Base-by-base conservation (phyloP, 163 green algal species). In the Picocystis sp. region DNA sequence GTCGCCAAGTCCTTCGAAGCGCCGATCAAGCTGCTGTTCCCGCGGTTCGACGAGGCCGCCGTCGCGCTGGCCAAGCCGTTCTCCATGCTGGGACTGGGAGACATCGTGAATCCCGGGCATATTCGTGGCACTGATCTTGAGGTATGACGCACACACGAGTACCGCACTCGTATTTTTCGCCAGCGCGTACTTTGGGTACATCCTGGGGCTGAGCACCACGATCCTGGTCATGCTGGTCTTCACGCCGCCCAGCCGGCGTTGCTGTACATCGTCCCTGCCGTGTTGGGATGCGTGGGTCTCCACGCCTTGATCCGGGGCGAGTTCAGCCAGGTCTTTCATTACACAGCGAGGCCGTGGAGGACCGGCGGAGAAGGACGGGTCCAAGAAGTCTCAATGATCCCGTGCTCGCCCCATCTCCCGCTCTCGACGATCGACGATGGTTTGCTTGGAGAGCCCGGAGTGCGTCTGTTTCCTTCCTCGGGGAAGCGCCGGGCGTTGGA, bases 181-280 rank as follows among this genome's bases (percentile, higher is more conserved):
- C 22, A 66, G 64, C 22, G 73, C 79, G 3, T 91, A 95, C 55
- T 66, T 58, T 6, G 87, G 82, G 13, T 98, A 98, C 58, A 64
- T 78, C 1, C 53, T 60, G 3, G 90, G 90, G 1, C 64, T 98
- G n/a, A 63, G 58, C 5, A 68, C 79, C 11, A 98, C 90, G 2
- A 93, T 98, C 44, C 61, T 87, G 0, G 78, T 98, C n/a, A 98
- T 98, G 90, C 94, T 94, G 59, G 66, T 82, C 13, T 98, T 98
- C 74, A 93, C 50, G 82, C 83, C 11, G 87, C 84, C 2, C 89
- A 98, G 67, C 90, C 90, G 3, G 90, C 90, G 0, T 71, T 98
- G 53, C 76, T 98, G 42, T 98, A 98, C 71, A 93, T 98, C 46
- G 90, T 98, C 21, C 90, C 90, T 0, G 73, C 73, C 0, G 67